These are phyloP conservation scores for Daldinia caldariorum DNA, from an alignment of 495 filamentous ascomycete genomes.

Conservation along the genomic window DNA sequence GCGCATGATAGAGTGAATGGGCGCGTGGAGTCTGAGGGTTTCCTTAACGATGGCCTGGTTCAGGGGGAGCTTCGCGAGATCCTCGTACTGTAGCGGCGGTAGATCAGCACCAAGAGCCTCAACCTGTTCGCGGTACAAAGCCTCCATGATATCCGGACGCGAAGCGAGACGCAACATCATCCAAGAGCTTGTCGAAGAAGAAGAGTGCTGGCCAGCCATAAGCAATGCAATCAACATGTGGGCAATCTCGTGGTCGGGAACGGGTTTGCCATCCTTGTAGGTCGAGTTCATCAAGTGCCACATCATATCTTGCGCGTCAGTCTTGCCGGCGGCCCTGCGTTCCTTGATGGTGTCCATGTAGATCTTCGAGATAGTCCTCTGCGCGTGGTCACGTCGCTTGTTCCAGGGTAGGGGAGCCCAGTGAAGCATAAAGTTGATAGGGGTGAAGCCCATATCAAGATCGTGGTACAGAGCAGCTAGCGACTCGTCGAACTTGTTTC, in stretches of 20 bases:
- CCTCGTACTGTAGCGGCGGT: constrained; percentile 70
- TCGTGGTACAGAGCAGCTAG: constrained; percentile 84
- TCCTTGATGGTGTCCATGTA: constrained; percentile 80
- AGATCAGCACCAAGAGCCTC: constrained; percentile 68
- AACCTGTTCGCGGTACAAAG: constrained; percentile 80
- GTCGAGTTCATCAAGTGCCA: constrained; percentile 80
- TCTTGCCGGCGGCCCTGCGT: constrained; percentile 64
- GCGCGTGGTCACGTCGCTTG: constrained; percentile 78
- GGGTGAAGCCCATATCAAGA: constrained; percentile 83
- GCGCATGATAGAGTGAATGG: constrained; percentile 87
- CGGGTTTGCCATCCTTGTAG: constrained; percentile 76
- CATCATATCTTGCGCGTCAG: constrained; percentile 75
- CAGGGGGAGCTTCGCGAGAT: constrained; percentile 74
- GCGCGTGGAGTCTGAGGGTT: constrained; percentile 80
- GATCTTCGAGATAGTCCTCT: constrained; percentile 76
- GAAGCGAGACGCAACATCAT: constrained; percentile 82
- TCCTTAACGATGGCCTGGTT: constrained; percentile 79
- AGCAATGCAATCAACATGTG: constrained; percentile 93
- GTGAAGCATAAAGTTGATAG: constrained; percentile 86
- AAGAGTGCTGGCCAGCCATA: constrained; percentile 91
- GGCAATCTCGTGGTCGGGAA: constrained; percentile 83
- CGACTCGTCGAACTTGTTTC: constrained; percentile 75
- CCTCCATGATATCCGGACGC: constrained; percentile 75
- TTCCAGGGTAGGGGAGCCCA: constrained; percentile 90
- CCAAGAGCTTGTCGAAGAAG: constrained; percentile 82